Evolutionary conservation across 371 early-diverging fungal species (phyloP).

Genomic region (Circinella minor): DNA sequence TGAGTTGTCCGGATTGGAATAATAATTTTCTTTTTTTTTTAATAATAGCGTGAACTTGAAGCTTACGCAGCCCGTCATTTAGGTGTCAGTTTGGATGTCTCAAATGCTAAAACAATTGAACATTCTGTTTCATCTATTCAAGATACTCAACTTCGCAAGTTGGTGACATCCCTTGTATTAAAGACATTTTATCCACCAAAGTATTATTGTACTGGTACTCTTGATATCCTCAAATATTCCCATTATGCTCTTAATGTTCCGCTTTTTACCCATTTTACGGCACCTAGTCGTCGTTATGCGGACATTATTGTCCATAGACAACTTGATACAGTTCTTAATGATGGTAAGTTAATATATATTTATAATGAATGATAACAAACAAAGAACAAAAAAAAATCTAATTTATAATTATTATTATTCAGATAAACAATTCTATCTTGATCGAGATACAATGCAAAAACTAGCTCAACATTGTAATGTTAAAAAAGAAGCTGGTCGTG

Average conservation of each 20-base stretch:
- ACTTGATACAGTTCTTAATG: conserved; percentile 39
- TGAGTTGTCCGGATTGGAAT: no score
- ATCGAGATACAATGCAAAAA: conserved; percentile 51
- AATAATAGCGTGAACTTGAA: conserved; percentile 50
- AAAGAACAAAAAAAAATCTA: no score
- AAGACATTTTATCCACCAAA: conserved; percentile 84
- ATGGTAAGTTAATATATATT: conserved; percentile 15
- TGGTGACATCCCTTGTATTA: conserved; percentile 68
- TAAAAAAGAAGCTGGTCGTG: conserved; percentile 72
- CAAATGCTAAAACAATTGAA: conserved; percentile 63
- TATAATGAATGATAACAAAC: no score
- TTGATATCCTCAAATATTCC: conserved; percentile 63
- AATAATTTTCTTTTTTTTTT: no score
- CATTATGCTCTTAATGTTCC: conserved; percentile 83
- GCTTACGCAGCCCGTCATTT: conserved; percentile 55
- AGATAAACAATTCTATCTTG: conserved; percentile 47
- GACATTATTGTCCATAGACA: conserved; percentile 96
- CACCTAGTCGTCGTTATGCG: conserved; percentile 94
- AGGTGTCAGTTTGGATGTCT: conserved; percentile 53
- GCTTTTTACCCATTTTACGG: conserved; percentile 90
- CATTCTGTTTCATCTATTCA: conserved; percentile 69
- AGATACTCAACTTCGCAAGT: conserved; percentile 46
- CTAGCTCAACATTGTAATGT: conserved; percentile 75
- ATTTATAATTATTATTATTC: background rate
- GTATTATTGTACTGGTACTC: conserved; percentile 85